Evolutionary conservation across 805 yeast genomes (phyloP).

Genomic region (Metschnikowia vanudenii): DNA sequence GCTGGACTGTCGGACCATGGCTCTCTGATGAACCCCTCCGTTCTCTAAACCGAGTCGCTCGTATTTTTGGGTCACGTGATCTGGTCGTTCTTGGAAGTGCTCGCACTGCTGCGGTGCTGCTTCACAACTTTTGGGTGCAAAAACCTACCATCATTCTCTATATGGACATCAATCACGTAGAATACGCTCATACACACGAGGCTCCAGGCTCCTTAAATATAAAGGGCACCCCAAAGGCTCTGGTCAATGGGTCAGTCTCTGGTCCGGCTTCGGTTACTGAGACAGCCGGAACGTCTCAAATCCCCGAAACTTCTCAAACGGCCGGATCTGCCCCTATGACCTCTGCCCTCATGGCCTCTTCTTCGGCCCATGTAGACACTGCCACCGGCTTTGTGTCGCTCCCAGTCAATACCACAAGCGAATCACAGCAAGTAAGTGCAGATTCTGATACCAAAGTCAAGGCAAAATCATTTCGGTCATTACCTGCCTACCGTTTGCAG

Average conservation of each 20-base stretch:
- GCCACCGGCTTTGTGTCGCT: not conserved
- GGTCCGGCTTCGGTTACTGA: not conserved
- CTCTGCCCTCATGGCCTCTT: no score
- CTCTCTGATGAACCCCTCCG: not conserved
- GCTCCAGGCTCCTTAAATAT: not conserved
- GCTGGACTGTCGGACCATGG: not conserved
- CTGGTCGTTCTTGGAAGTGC: no score
- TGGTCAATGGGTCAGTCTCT: not conserved
- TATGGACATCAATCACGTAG: constrained; percentile 7
- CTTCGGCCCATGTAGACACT: not conserved
- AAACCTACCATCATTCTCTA: constrained; percentile 1
- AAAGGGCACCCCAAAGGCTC: not conserved
- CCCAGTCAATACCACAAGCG: not conserved
- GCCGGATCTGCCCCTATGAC: no score
- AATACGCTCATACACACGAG: not conserved
- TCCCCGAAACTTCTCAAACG: not conserved
- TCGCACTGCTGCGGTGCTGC: not conserved
- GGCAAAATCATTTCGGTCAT: not conserved
- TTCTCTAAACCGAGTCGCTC: not conserved
- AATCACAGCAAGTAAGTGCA: not conserved
- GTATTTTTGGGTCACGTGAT: constrained; percentile 3
- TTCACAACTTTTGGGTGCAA: constrained; percentile 8
- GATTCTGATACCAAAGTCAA: not conserved
- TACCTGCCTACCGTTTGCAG: not conserved
- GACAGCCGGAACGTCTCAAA: no score